Base-by-base conservation (phyloP, 2,329 filamentous ascomycete genomes). In the Microsporum audouinii region DNA sequence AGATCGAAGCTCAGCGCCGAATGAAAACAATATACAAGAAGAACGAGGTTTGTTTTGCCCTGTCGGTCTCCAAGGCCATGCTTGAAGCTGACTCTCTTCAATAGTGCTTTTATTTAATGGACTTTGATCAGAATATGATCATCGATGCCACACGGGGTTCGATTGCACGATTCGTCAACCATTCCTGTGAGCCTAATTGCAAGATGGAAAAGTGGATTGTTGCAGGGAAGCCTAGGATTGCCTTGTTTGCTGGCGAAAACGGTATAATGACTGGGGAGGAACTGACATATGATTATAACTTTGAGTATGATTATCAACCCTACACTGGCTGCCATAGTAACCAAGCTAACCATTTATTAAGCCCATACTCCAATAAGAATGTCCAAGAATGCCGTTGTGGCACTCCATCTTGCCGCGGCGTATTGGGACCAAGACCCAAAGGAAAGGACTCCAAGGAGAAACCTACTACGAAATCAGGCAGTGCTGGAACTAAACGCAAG, bases 171-270 rank as follows among this genome's bases (percentile, higher is more conserved):
- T 99, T 99, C 73, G 91, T 99, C 72, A 99, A 99, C 72, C 94
- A 99, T 73, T 96, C 91, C 17, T 99, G 94, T 76, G 87, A 89
- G 61, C 94, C 94, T 2, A 99, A 99, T 71, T 97, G 92, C 75
- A 85, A 88, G 64, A 97, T 99, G 91, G 90, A 95, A 69, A 97
- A 96, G 73, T 96, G 91, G 90, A 92, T 91, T 64, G 94, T 99
- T 60, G 86, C 86, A 57, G 91, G 91, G 33, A 91, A 95, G 72
- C 92, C 92, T 47, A 85, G 94, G 61, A 97, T 99, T 90, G 94
- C 91, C 14, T 83, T 99, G 0, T 99, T 99, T 72, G 94, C 94
- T 10, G 92, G 92, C 36, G 88, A 95, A 67, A 80, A 82, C 56
- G 90, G 90, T 12, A 92, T 99, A 71, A 88, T 88, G 85, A 96